phyloP scores from a whole-genome alignment of 2,329 filamentous ascomycete genomes.

The Ciborinia camelliae region DNA sequence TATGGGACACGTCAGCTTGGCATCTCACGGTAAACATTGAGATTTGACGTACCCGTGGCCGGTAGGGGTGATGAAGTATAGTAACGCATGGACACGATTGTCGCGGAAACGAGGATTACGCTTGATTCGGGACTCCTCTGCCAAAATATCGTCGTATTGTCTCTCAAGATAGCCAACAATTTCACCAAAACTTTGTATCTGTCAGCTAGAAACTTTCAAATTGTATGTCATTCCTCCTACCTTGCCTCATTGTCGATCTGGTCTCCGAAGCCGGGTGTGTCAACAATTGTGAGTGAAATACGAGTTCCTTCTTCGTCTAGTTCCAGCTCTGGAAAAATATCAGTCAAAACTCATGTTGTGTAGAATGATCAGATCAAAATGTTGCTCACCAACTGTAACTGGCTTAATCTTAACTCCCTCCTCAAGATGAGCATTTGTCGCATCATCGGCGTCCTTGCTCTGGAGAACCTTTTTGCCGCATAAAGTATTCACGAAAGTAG shows the following conservation, averaged over 20 bases:
- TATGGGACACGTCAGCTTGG: slow-evolving; percentile 39
- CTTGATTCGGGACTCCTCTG: slow-evolving; percentile 99
- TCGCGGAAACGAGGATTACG: slow-evolving; percentile 99
- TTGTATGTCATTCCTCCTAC: slow-evolving; percentile 46
- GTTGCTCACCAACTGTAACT: slow-evolving; percentile 81
- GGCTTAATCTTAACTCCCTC: slow-evolving; percentile 99
- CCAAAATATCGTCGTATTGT: slow-evolving; percentile 99
- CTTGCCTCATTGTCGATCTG: slow-evolving; percentile 99
- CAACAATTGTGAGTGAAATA: slow-evolving; percentile 96
- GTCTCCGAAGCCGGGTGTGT: slow-evolving; percentile 97
- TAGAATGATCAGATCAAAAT: slow-evolving; percentile 2
- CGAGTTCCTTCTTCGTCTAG: slow-evolving; percentile 97
- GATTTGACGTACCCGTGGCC: slow-evolving; percentile 73
- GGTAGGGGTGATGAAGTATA: slow-evolving; percentile 99
- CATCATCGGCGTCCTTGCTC: slow-evolving; percentile 91
- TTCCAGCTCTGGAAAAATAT: slow-evolving; percentile 68
- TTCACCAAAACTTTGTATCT: slow-evolving; percentile 73
- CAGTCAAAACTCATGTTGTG: slow-evolving; percentile 29
- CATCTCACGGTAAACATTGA: slow-evolving; percentile 1
- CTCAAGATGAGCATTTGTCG: slow-evolving; percentile 82
- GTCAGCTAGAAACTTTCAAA: slow-evolving; percentile 32
- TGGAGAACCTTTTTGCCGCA: slow-evolving; percentile 90
- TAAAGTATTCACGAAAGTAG: slow-evolving; percentile 98
- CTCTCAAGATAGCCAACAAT: slow-evolving; percentile 98
- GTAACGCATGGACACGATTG: slow-evolving; percentile 95